These are phyloP conservation scores for Pseudogymnoascus sp. DNA, from an alignment of 2,329 filamentous ascomycete species.

Conservation along the genomic window DNA sequence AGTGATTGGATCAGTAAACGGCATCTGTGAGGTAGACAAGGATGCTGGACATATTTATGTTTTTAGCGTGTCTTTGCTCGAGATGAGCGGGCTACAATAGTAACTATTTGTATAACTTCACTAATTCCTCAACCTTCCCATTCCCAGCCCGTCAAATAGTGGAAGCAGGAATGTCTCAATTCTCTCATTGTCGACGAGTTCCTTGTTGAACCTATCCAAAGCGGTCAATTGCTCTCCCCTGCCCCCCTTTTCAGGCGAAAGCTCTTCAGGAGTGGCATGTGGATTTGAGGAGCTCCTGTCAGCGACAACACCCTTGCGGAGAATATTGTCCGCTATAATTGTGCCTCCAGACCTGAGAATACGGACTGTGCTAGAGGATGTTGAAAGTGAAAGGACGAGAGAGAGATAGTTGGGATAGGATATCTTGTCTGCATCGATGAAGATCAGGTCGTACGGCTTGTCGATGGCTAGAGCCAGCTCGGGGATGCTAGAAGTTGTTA, in stretches of 20 bases:
- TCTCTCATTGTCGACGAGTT: slow-evolving; percentile 25
- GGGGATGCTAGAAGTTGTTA: slow-evolving; percentile 13
- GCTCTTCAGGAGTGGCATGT: slow-evolving; percentile 13
- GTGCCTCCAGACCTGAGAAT: slow-evolving; percentile 42
- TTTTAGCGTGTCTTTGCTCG: neutral
- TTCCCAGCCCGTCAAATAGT: slow-evolving; percentile 34
- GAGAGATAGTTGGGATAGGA: slow-evolving; percentile 42
- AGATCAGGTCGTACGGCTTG: slow-evolving; percentile 44
- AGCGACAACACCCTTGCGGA: slow-evolving; percentile 41
- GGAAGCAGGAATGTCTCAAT: slow-evolving; percentile 33
- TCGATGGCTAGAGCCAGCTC: slow-evolving; percentile 16
- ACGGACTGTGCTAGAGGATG: slow-evolving; percentile 28
- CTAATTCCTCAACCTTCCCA: slow-evolving; percentile 24
- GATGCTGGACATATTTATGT: neutral
- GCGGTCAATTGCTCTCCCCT: slow-evolving; percentile 18
- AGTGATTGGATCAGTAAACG: neutral
- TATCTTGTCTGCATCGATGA: slow-evolving; percentile 45
- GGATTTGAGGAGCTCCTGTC: slow-evolving; percentile 31
- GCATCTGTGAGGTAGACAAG: neutral
- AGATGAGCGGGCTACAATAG: neutral
- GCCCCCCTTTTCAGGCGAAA: slow-evolving; percentile 5
- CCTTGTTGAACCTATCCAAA: slow-evolving; percentile 31
- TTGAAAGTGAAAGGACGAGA: slow-evolving; percentile 37
- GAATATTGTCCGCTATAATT: slow-evolving; percentile 46
- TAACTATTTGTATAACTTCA: neutral